Evolutionary conservation across 2,329 filamentous ascomycete species (phyloP), one percentile per base, ranked within the genome.

Genomic region (Ascochyta lentis): DNA sequence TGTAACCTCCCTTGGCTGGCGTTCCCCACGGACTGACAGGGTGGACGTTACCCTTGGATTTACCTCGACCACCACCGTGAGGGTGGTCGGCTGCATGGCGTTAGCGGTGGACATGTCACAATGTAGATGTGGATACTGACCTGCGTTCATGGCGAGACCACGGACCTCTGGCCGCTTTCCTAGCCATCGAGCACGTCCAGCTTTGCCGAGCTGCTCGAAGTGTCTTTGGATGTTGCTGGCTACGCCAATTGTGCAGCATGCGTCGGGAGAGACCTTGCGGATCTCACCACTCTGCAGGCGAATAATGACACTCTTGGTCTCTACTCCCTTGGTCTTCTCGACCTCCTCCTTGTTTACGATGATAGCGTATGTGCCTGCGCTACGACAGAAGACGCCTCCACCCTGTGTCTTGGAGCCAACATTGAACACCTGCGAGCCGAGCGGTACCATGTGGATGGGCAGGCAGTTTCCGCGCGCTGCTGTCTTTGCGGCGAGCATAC

Each of bases 141-240:
- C 86, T 76, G 94, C 92, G 82, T 99, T 99, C 96, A 99, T 99
- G 61, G 96, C 95, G 68, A 98, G 80, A 89, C 95, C 96, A 82
- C 96, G 88, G 40, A 99, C 95, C 0, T 95, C 97, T 15, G 95
- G 95, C 66, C 95, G 84, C 72, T 96, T 96, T 73, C 95, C 95
- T 64, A 98, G 79, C 93, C 92, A 97, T 71, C 95, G 86, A 67
- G 89, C 92, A 69, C 96, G 87, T 73, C 95, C 95, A 67, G 95
- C 95, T 81, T 99, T 99, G 68, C 96, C 96, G 54, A 99, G 84
- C 72, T 95, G 91, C 63, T 87, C 84, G 77, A 96, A 96, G 65
- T 96, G 91, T 76, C 92, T 89, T 75, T 96, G 89, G 42, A 89
- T 86, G 77, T 99, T 99, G 83, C 95, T 98, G 37, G 94, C 89